Evolutionary conservation across 345 rosid genomes (phyloP), one percentile per base, ranked within the genome.

Genomic region (Eucalyptus regnans): DNA sequence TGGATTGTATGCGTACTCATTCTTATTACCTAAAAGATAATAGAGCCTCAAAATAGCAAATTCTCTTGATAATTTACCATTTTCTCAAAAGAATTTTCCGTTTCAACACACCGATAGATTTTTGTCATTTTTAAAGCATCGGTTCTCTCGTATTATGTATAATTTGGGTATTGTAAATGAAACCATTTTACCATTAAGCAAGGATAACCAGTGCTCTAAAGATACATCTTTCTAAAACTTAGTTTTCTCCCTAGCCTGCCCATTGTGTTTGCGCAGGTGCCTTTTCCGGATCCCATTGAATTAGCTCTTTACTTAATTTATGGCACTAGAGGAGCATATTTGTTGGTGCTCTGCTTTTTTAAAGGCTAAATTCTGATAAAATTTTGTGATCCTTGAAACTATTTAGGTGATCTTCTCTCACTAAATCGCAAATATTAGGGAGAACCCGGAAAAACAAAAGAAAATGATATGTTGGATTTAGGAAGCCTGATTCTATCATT

Each of bases 191-290:
- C 23, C 12, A 76, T 20, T 37, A 76, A 76, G 83, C 46, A 37
- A 5, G 27, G 22, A 76, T 37, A 76, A 37, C 25, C 25, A 37
- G 25, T 20, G 7, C 27, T 23, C 25, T 2, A 11, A 7, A 37
- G 83, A 6, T 2, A 76, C 27, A 4, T 56, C 25, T 56, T 76
- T 37, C 7, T 37, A 23, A 10, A 41, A 37, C 22, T 76, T 37
- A 6, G 25, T 71, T 76, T 76, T 37, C 25, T 76, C 48, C 25
- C 5, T 37, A 10, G 25, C 27, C 14, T 20, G 4, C 15, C 27
- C 25, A 71, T 33, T 3, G 13, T 5, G 22, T 94, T 93, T 89
- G 91, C 60, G 29, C 86, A 93, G 7, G 83, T 71, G 22, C 27
- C 83, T 71, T 71, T 76, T 76, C 43, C 46, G 5, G 44, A 76